Evolutionary conservation across 2,329 filamentous ascomycete species (phyloP), one percentile per base, ranked within the genome.

Genomic region (Phoma herbarum): DNA sequence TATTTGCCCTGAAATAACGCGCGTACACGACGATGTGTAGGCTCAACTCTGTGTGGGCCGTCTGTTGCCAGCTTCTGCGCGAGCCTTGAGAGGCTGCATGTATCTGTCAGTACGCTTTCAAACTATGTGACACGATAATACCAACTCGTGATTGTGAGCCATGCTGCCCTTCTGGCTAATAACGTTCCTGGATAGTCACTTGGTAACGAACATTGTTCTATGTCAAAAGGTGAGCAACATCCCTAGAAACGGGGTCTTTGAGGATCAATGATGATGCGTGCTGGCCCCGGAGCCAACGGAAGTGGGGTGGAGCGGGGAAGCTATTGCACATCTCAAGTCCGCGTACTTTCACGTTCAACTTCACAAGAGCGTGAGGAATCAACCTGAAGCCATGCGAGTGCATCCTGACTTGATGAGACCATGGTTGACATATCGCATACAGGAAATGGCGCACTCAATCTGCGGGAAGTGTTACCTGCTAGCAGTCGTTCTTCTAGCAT

Each of bases 41-140:
- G 47, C 35, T 74, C 62, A 7, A 61, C 53, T 33, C 65, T 74
- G 51, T 70, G 61, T 1, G 80, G 79, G 0, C 80, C 80, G 20
- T 79, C 63, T 3, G 71, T 69, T 16, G 70, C 73, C 28, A 82
- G 76, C 51, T 75, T 78, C 60, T 77, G 67, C 51, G 79, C 80
- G 22, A 82, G 73, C 20, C 75, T 71, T 11, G 67, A 65, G 22
- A 81, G 74, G 62, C 78, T 80, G 48, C 4, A 31, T n/a, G n/a
- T 45, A 41, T 62, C 9, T 57, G 44, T 51, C 31, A 57, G 29
- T 26, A 10, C 31, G 3, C 14, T 2, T 29, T 18, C 22, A 25
- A 25, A 22, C 9, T 14, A 16, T 25, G 28, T 4, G 16, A 11
- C n/a, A 45, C 6, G 4, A 7, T 20, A 12, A 10, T 20, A 55